Percentiles rank a stretch among this genome's conserved stretches.
Evolutionary conservation across 202 grass and related monocot genomes (phyloP).

Genomic region (Carex arenaria): DNA sequence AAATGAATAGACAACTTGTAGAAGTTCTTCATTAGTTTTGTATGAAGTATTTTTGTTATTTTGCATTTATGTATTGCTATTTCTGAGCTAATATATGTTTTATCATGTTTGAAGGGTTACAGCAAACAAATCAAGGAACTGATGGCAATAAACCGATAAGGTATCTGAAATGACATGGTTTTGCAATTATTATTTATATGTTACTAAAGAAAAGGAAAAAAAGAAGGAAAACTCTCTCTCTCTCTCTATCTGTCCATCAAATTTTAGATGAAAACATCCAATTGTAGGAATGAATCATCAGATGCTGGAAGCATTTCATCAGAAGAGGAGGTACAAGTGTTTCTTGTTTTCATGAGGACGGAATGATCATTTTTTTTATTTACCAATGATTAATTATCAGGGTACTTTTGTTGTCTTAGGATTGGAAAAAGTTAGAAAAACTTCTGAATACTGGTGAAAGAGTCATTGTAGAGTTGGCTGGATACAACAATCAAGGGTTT

Average conservation of each 20-base stretch:
- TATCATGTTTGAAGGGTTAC: conserved; percentile 62
- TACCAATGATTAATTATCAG: neutral
- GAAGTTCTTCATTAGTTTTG: neutral
- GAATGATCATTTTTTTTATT: neutral
- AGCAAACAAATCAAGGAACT: conserved; percentile 45
- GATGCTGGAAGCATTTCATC: conserved; percentile 40
- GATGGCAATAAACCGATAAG: neutral
- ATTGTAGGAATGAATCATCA: conserved; percentile 58
- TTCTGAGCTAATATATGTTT: conserved; percentile 42
- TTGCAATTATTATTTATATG: neutral
- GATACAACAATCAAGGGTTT: conserved; percentile 82
- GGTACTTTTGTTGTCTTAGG: conserved; percentile 13
- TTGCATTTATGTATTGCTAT: conserved; percentile 25
- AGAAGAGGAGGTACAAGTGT: conserved; percentile 57
- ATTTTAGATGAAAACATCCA: conserved; percentile 21
- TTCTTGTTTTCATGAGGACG: neutral
- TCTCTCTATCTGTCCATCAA: neutral
- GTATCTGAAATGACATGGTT: conserved; percentile 7
- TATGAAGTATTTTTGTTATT: conserved; percentile 1
- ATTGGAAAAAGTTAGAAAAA: conserved; percentile 60
- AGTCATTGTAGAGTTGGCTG: conserved; percentile 80
- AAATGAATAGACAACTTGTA: neutral
- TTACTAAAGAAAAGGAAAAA: neutral
- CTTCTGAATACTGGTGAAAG: conserved; percentile 65
- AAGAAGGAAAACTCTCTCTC: neutral